Evolutionary conservation across 1,284 basidiomycete species (phyloP).

Genomic region (Leccinum subrobustum): DNA sequence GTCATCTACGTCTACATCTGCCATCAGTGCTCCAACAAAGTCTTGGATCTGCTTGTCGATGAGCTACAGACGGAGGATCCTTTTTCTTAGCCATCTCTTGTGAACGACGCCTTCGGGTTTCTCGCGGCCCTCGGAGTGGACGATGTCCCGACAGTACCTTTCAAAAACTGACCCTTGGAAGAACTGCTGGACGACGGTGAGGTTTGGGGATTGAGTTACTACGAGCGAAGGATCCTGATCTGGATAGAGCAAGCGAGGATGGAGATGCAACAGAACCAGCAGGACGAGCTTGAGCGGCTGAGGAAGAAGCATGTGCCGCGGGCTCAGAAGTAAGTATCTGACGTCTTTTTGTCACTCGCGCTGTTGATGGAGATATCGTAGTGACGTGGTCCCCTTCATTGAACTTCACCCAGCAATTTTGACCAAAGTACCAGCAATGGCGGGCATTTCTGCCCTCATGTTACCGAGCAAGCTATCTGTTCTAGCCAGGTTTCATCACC

Average conservation of each 20-base stretch:
- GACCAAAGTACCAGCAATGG: no score
- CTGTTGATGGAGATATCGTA: no score
- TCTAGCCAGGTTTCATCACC: no score
- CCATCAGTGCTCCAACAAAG: neutral
- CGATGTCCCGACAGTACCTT: conserved; percentile 35
- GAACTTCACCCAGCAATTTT: no score
- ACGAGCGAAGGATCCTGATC: conserved; percentile 35
- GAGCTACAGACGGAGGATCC: neutral
- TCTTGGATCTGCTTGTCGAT: neutral
- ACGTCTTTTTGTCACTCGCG: no score
- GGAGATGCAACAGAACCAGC: conserved; percentile 33
- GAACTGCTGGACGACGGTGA: conserved; percentile 35
- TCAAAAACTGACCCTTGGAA: conserved; percentile 36
- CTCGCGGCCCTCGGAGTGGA: conserved; percentile 35
- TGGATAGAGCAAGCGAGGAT: conserved; percentile 24
- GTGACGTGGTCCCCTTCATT: no score
- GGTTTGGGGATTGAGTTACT: conserved; percentile 45
- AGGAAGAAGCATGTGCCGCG: conserved; percentile 33
- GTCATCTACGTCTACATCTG: neutral
- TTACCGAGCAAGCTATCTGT: no score
- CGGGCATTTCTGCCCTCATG: no score
- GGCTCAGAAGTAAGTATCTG: conserved; percentile 21
- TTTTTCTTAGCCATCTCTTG: conserved; percentile 8
- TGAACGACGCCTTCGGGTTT: conserved; percentile 31
- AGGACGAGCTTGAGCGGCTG: conserved; percentile 38